Percentiles rank a stretch among this genome's conserved stretches.
Evolutionary conservation across 1,284 basidiomycete species (phyloP).

Genomic region (Hymenochaete sp.): DNA sequence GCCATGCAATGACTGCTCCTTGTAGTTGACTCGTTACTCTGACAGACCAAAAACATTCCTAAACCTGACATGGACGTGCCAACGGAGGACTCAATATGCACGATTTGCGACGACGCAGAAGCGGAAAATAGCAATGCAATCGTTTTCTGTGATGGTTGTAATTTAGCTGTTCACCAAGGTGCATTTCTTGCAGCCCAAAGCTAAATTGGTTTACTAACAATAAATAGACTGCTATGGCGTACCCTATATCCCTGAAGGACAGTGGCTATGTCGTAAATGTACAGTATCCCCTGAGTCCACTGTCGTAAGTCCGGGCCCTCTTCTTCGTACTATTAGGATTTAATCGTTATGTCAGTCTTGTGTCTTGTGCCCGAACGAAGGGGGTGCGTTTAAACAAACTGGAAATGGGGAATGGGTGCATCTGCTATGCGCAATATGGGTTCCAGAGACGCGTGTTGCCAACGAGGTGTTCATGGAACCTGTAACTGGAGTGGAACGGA

Average conservation of each 20-base stretch:
- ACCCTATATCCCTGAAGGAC: slow-evolving; percentile 98
- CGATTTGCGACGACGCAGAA: slow-evolving; percentile 96
- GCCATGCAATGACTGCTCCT: slow-evolving; percentile 1
- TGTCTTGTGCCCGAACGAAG: slow-evolving; percentile 91
- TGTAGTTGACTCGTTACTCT: slow-evolving; percentile 5
- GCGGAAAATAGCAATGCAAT: slow-evolving; percentile 99
- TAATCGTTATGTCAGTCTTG: slow-evolving; percentile 55
- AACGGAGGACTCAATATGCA: slow-evolving; percentile 90
- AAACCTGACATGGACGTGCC: slow-evolving; percentile 77
- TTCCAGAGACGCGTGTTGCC: slow-evolving; percentile 89
- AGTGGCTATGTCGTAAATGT: slow-evolving; percentile 98
- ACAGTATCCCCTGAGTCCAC: slow-evolving; percentile 96
- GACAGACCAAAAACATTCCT: slow-evolving; percentile 82
- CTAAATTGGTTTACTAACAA: too few relatives aligned
- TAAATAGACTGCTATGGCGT: slow-evolving; percentile 98
- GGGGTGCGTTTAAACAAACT: slow-evolving; percentile 98
- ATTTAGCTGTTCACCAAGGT: slow-evolving; percentile 98
- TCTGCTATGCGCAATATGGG: slow-evolving; percentile 95
- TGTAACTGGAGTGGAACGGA: slow-evolving; percentile 82
- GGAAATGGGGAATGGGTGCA: slow-evolving; percentile 92
- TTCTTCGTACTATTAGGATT: background rate
- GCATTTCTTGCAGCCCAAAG: slow-evolving; percentile 20
- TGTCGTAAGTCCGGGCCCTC: slow-evolving; percentile 51
- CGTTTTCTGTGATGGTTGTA: slow-evolving; percentile 99
- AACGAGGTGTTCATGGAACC: slow-evolving; percentile 99